phyloP scores from a whole-genome alignment of 2,329 filamentous ascomycete species.

The Aspergillus amoenus region DNA sequence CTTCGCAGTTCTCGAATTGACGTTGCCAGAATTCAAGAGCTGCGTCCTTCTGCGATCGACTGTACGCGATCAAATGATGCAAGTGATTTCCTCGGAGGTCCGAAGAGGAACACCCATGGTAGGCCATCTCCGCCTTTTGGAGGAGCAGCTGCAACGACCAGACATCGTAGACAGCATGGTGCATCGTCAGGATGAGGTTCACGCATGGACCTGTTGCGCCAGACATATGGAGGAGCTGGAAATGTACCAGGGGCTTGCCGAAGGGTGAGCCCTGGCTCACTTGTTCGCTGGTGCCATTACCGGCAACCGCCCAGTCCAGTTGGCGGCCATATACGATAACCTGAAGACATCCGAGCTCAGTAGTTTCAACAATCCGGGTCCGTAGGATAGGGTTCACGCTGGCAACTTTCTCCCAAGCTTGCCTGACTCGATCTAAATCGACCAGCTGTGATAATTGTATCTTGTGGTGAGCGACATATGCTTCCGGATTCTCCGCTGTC shows the following conservation, averaged over 20 bases:
- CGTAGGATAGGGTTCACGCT: background rate
- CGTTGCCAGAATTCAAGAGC: background rate
- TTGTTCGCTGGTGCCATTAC: background rate
- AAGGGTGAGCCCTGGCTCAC: background rate
- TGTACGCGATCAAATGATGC: background rate
- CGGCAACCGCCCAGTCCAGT: background rate
- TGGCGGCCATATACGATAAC: background rate
- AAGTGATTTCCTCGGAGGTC: too few species aligned
- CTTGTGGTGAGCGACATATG: background rate
- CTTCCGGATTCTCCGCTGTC: background rate
- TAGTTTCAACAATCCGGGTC: background rate
- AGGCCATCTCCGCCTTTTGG: background rate
- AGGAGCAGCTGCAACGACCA: background rate
- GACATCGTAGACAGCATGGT: background rate
- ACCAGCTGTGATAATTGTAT: background rate
- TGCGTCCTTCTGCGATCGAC: background rate
- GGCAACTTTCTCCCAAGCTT: background rate
- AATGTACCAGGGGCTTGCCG: background rate
- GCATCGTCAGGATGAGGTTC: background rate
- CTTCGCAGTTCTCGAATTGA: background rate
- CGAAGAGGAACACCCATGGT: background rate
- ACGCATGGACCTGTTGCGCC: too few species aligned
- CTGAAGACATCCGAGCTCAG: background rate
- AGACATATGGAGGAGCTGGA: too few species aligned
- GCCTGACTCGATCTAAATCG: background rate